These are phyloP conservation scores for Bryopsis sp. DNA, from an alignment of 139 green algal genomes.

Conservation along the genomic window DNA sequence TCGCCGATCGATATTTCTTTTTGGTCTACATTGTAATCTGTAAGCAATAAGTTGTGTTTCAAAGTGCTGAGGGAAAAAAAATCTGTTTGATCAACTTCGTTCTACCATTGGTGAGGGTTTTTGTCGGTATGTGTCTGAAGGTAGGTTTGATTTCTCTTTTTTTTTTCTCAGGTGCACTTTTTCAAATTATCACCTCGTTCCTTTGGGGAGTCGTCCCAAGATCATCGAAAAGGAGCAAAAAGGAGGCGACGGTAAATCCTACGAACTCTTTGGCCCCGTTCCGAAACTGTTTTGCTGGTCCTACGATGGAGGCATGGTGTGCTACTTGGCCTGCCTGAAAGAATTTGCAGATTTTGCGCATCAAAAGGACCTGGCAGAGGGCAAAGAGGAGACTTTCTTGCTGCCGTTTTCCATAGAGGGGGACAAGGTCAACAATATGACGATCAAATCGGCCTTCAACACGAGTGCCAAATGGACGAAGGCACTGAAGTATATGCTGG, in stretches of 20 bases:
- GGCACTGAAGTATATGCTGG: constrained; percentile 87
- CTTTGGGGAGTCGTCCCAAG: constrained; percentile 75
- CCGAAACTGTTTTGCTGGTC: constrained; percentile 62
- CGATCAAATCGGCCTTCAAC: constrained; percentile 74
- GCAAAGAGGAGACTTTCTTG: constrained; percentile 1
- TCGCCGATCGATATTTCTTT: too few relatives aligned
- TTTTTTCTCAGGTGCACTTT: neutral
- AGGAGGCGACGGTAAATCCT: constrained; percentile 26
- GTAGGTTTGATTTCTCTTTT: neutral
- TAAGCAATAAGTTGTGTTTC: too few relatives aligned
- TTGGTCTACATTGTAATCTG: too few relatives aligned
- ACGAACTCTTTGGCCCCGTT: constrained; percentile 88
- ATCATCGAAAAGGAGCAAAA: neutral
- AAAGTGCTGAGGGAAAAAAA: too few relatives aligned
- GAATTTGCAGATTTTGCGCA: constrained; percentile 76
- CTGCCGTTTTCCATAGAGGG: constrained; percentile 9
- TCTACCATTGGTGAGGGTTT: too few relatives aligned
- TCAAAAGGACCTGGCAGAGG: neutral
- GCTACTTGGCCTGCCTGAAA: constrained; percentile 68
- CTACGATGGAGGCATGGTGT: constrained; percentile 80
- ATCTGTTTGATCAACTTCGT: too few relatives aligned
- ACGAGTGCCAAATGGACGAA: constrained; percentile 85
- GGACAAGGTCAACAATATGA: constrained; percentile 58
- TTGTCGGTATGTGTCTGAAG: neutral
- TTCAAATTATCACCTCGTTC: constrained; percentile 50